Percentiles rank a stretch among this genome's conserved stretches.
Conservation (phyloP, 1,139 yeast genomes). For the Debaryomyces fabryi region DNA sequence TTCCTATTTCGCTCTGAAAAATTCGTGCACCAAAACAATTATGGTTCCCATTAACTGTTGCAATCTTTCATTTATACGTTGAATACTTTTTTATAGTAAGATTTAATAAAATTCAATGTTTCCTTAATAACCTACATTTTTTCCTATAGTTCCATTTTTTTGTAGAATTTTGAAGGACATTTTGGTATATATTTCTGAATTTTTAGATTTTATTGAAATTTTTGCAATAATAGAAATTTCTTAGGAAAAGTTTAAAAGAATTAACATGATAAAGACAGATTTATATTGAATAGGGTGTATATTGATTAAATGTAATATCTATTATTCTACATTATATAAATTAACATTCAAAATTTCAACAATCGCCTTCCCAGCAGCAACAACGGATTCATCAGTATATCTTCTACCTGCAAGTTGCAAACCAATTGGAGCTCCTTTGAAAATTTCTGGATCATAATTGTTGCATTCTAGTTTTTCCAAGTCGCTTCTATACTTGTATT, state of each 20-base stretch:
- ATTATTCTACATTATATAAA: slow-evolving; percentile 16
- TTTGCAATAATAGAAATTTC: not conserved
- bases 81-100: not conserved
- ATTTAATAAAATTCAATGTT: not conserved
- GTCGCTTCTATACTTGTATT: slow-evolving; percentile 39
- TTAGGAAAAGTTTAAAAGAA: not conserved
- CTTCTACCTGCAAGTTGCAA: slow-evolving; percentile 44
- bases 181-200: not conserved
- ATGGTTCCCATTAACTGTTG: not conserved
- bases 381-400: slow-evolving; percentile 44
- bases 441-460: slow-evolving; percentile 36
- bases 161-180: not conserved
- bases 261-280: not conserved
- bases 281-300: no score
- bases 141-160: not conserved
- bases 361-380: slow-evolving; percentile 43
- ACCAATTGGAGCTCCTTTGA: slow-evolving; percentile 46
- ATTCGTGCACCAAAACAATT: not conserved
- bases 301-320: not conserved
- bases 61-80: not conserved
- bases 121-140: not conserved
- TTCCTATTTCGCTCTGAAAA: not conserved
- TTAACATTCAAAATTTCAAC: slow-evolving; percentile 29
- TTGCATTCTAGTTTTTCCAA: slow-evolving; percentile 47
- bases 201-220: not conserved